Conservation (phyloP, 257 asterid genomes). For the Ballota nigra region DNA sequence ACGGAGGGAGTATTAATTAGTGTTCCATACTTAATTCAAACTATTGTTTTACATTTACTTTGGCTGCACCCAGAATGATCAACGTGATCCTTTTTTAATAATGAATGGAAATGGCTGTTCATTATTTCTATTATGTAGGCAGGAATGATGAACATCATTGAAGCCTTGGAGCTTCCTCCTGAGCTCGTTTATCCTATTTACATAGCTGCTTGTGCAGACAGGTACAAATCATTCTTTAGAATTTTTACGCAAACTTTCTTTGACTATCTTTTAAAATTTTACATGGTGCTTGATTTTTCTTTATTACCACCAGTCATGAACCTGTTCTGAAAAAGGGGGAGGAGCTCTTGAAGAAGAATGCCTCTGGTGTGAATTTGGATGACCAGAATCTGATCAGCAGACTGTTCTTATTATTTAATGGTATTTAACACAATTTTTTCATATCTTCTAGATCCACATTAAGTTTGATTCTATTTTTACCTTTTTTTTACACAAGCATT, state of each 20-base stretch:
- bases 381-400: slow-evolving; percentile 65
- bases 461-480: slow-evolving; percentile 9
- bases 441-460: neutral
- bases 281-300: slow-evolving; percentile 18
- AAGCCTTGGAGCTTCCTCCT: slow-evolving; percentile 70
- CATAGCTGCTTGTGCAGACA: slow-evolving; percentile 74
- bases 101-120: slow-evolving; percentile 18
- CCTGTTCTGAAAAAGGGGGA: slow-evolving; percentile 78
- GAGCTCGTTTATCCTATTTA: slow-evolving; percentile 84
- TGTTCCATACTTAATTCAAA: slow-evolving; percentile 8
- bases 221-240: slow-evolving; percentile 42
- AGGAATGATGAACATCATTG: slow-evolving; percentile 78
- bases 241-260: slow-evolving; percentile 10
- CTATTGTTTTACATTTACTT: slow-evolving; percentile 11
- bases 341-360: slow-evolving; percentile 83
- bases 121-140: slow-evolving; percentile 45
- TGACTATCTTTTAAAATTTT: slow-evolving; percentile 1
- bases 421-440: slow-evolving; percentile 37
- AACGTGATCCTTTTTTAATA: neutral
- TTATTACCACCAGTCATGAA: slow-evolving; percentile 59
- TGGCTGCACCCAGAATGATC: slow-evolving; percentile 10
- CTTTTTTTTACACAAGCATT: slow-evolving; percentile 10
- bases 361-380: slow-evolving; percentile 78
- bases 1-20: slow-evolving; percentile 14
- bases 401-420: slow-evolving; percentile 74